A percentile compares a stretch with the other conserved stretches of the same genome.
Evolutionary conservation across 106 monocot genomes (phyloP).

Genomic region (Chionographis japonica): DNA sequence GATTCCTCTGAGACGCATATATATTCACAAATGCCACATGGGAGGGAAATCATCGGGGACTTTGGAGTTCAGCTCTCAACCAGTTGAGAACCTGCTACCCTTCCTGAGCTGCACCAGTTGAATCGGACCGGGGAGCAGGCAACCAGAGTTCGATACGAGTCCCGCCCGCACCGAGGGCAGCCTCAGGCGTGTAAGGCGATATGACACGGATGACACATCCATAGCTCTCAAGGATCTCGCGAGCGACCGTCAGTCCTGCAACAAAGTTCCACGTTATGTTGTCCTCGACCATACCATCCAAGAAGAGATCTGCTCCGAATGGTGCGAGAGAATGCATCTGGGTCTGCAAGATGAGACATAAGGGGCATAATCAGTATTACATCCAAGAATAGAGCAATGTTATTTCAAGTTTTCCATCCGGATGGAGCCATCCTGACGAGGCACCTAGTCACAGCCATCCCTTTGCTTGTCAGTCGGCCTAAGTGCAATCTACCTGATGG

Average conservation of each 20-base stretch:
- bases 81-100: not conserved
- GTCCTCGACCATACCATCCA: constrained; percentile 57
- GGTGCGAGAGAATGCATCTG: constrained; percentile 75
- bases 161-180: constrained; percentile 59
- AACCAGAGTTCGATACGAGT: constrained; percentile 82
- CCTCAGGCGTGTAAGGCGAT: constrained; percentile 56
- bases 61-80: not conserved
- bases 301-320: constrained; percentile 65
- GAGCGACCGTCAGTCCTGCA: constrained; percentile 76
- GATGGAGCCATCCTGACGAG: too few relatives aligned
- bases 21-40: too few relatives aligned
- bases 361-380: too few relatives aligned
- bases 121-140: constrained; percentile 33
- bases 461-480: too few relatives aligned
- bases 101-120: constrained; percentile 5
- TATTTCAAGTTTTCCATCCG: too few relatives aligned
- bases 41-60: too few relatives aligned
- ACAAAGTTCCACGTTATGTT: constrained; percentile 95
- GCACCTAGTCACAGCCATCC: too few relatives aligned
- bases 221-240: constrained; percentile 86
- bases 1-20: too few relatives aligned
- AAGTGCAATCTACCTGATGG: too few relatives aligned
- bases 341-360: constrained; percentile 53
- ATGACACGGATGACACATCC: constrained; percentile 82
- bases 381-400: too few relatives aligned